phyloP scores from a whole-genome alignment of 768 basidiomycete species.

The Hygrophorus russula region DNA sequence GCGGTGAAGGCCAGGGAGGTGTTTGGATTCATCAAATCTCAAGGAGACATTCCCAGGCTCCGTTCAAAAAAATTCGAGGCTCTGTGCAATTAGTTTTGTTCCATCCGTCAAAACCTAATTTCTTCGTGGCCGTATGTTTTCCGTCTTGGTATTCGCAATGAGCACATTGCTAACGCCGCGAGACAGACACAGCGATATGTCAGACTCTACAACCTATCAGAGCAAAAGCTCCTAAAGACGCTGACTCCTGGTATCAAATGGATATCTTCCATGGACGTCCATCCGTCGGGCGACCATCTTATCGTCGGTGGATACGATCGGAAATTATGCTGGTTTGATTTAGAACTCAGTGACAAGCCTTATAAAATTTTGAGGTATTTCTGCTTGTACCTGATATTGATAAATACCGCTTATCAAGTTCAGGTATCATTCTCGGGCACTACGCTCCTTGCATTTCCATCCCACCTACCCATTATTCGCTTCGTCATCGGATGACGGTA shows the following conservation, averaged over 20 bases:
- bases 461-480: constrained; percentile 93
- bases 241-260: constrained; percentile 89
- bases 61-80: constrained; percentile 94
- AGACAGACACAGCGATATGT: constrained; percentile 93
- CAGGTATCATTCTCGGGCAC: constrained; percentile 90
- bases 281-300: constrained; percentile 91
- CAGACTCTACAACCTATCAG: constrained; percentile 87
- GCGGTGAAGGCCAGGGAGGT: constrained; percentile 60
- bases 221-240: constrained; percentile 91
- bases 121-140: constrained; percentile 87
- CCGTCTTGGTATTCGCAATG: constrained; percentile 7
- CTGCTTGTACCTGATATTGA: neutral
- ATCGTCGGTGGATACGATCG: constrained; percentile 97
- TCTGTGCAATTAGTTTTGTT: constrained; percentile 84
- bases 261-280: constrained; percentile 97
- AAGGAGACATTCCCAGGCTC: constrained; percentile 91
- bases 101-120: constrained; percentile 90
- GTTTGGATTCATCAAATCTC: constrained; percentile 96
- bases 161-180: constrained; percentile 6
- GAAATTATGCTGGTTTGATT: constrained; percentile 97
- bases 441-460: constrained; percentile 90
- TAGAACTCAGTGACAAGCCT: constrained; percentile 92
- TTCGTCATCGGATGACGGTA: constrained; percentile 93
- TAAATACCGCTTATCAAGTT: constrained; percentile 1
- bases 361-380: constrained; percentile 89